A percentile compares a stretch with the other conserved stretches of the same genome.
phyloP scores from a whole-genome alignment of 23 red algal species.

The Agarophyton chilense region DNA sequence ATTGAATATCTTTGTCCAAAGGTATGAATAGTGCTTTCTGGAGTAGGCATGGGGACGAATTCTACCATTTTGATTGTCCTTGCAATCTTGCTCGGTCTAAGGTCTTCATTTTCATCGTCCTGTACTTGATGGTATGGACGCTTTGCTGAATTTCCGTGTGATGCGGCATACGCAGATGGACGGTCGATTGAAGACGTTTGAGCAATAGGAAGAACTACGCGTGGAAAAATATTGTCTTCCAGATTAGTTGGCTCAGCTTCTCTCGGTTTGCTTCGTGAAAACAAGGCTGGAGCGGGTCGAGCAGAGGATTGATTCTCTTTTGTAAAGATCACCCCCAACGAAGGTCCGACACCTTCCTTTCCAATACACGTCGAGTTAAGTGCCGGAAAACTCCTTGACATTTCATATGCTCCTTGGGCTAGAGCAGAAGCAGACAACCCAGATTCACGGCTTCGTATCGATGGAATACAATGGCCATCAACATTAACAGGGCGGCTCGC shows the following conservation, averaged over 20 bases:
- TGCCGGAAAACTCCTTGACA: not conserved
- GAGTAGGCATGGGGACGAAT: slow-evolving; percentile 17
- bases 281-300: not conserved
- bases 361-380: not conserved
- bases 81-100: not conserved
- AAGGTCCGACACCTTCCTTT: not conserved
- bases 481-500: not conserved
- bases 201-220: not conserved
- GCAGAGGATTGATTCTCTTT: not conserved
- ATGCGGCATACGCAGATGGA: not conserved
- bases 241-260: not conserved
- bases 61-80: not conserved
- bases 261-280: not conserved
- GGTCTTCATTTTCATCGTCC: not conserved
- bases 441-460: not conserved
- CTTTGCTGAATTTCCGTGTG: not conserved
- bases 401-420: not conserved
- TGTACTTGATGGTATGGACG: not conserved
- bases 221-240: not conserved
- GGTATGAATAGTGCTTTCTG: not conserved
- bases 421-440: not conserved
- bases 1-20: not conserved
- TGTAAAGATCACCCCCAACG: not conserved
- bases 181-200: not conserved
- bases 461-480: not conserved